Evolutionary conservation across 164 flowering plant species (phyloP).

Genomic region (Brasenia schreberi): DNA sequence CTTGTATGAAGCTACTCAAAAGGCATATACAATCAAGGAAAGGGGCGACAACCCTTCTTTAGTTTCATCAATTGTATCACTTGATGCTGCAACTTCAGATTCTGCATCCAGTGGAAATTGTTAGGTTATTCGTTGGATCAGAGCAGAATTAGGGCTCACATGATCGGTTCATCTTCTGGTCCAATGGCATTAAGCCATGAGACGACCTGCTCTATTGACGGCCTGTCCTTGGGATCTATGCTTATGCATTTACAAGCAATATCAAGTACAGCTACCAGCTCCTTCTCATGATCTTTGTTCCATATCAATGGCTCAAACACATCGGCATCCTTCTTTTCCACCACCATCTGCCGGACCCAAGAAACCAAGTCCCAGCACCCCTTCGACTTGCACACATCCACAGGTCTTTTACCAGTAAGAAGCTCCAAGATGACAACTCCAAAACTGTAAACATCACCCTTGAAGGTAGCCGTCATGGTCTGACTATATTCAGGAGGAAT

Average conservation of each 20-base stretch:
- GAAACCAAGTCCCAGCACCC: conserved; percentile 60
- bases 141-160: neutral
- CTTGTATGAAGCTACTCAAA: neutral
- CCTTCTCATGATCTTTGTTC: conserved; percentile 34
- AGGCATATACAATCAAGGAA: neutral
- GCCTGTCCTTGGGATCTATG: conserved; percentile 49
- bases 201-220: conserved; percentile 61
- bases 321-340: conserved; percentile 34
- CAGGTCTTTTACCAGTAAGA: conserved; percentile 65
- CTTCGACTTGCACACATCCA: conserved; percentile 61
- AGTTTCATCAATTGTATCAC: neutral
- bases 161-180: conserved; percentile 10
- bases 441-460: conserved; percentile 80
- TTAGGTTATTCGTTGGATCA: neutral
- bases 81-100: no score
- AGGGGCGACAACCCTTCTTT: neutral
- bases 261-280: conserved; percentile 37
- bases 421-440: conserved; percentile 83
- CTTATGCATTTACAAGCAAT: conserved; percentile 61
- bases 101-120: neutral
- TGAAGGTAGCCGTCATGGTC: conserved; percentile 59
- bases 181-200: conserved; percentile 41
- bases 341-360: conserved; percentile 66
- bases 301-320: conserved; percentile 45
- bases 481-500: conserved; percentile 84